A percentile compares a stretch with the other conserved stretches of the same genome.
phyloP scores from a whole-genome alignment of 352 stramenopile genomes.

The Globisporangium paddicum region DNA sequence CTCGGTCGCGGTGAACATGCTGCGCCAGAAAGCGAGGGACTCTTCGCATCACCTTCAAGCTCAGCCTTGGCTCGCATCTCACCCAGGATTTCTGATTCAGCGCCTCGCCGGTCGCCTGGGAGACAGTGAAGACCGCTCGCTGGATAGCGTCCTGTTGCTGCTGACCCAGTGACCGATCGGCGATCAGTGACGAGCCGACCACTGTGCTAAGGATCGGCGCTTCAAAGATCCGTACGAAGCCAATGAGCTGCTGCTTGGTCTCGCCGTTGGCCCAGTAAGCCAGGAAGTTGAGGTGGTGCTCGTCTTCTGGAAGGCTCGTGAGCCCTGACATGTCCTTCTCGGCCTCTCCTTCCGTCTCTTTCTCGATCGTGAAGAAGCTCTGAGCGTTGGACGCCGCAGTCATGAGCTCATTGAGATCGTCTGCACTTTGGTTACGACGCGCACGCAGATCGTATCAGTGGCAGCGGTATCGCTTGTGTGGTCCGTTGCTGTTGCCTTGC shows the following conservation, averaged over 20 bases:
- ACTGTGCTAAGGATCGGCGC: not conserved
- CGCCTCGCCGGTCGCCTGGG: not conserved
- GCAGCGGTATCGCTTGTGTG: no score
- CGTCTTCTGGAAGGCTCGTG: not conserved
- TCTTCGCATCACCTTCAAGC: not conserved
- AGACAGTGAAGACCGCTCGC: not conserved
- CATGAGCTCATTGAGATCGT: not conserved
- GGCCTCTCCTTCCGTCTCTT: not conserved
- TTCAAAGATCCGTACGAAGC: not conserved
- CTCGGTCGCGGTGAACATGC: not conserved
- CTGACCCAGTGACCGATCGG: not conserved
- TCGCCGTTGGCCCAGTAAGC: not conserved
- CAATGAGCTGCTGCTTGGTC: not conserved
- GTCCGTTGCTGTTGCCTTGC: not conserved
- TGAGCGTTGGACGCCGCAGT: not conserved
- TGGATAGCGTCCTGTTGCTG: not conserved
- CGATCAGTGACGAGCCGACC: not conserved
- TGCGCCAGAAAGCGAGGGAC: not conserved
- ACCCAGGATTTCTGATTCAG: not conserved
- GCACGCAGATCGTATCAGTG: not conserved
- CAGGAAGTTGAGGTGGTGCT: not conserved
- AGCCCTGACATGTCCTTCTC: not conserved
- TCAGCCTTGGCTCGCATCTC: not conserved
- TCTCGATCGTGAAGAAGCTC: not conserved
- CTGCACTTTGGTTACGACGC: not conserved